Base-by-base conservation (phyloP, 2,329 filamentous ascomycete species). In the Aspergillus sp. region DNA sequence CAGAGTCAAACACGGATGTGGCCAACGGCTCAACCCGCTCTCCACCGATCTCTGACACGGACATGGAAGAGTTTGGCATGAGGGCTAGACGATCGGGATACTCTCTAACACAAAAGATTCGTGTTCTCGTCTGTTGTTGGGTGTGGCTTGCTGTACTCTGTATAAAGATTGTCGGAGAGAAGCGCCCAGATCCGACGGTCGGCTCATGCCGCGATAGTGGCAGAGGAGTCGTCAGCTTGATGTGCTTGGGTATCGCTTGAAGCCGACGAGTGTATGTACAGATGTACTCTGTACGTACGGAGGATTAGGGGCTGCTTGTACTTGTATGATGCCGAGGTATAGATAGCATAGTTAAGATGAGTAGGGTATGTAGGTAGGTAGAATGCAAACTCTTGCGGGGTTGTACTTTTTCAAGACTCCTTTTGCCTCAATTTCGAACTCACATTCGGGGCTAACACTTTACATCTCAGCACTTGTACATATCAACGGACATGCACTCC, bases 181-280 rank as follows among this genome's bases (percentile, higher is more conserved):
- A 49, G 47, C 49, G 49, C 49, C 41, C 47, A 49, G 49, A 45
- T 51, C 49, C 47, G 49, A 45, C 42, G 13, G 50, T 49, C 50
- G 50, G 50, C 42, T 45, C 35, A 22, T 47, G 30, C 50, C 50
- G 50, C 50, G 19, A 41, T 4, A 41, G 10, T 5, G 15, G 22
- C 41, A 44, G 19, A 35, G 42, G 33, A 45, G 32, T 48, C 47
- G 47, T 48, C 47, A 48, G 43, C 46, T 43, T 22, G 20, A 13
- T 22, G 5, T 22, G 20, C 20, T 22, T 22, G 20, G 5, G 5
- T 22, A 27, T 15, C 23, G 35, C 27, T 30, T 35, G 42, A 37
- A 44, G 33, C 42, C 43, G 39, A 19, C 39, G 4, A 33, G 30
- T 10, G 10, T 10, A 33, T 15, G 33, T 19, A 7, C 33, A 17